Base-by-base conservation (phyloP, 1,284 basidiomycete genomes). In the Puccinia novopanici region DNA sequence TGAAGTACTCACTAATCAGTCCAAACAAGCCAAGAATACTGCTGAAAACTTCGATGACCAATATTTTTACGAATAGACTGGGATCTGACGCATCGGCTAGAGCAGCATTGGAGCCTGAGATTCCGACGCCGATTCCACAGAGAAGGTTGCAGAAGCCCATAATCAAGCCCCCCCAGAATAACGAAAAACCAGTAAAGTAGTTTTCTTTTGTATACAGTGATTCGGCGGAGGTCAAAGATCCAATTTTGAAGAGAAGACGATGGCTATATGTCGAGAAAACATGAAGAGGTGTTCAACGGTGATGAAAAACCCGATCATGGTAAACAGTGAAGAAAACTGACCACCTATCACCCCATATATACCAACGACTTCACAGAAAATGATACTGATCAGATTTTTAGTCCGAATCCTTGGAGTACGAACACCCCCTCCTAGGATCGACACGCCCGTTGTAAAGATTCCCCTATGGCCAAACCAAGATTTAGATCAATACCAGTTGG, bases 371-470 rank as follows among this genome's bases (percentile, higher is more conserved):
- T 99, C 96, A 86, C 96, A 98, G 88, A 99, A 98, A 86, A 99
- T 98, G 88, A 99, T 95, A 82, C 94, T 96, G 84, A 98, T 98
- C 86, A 99, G 87, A 86, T 99, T 99, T 89, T 99, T 99, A 52
- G 96, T 98, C 74, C 92, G 90, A 83, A 99, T 99, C 82, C 97
- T 89, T 13, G 97, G 96, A 68, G 95, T 90, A 57, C 95, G 89
- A 17, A 99, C 95, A 86, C 96, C 95, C 84, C 94, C 96, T 81
- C 96, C 96, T 30, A 99, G 89, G 83, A 99, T 96, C 40, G 93
- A 95, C 27, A 95, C 88, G 78, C 96, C 96, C 1, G 96, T 98
- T 82, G 98, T 89, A 88, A 97, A 95, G 87, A 99, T 99, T 78
- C 96, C 96, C 95, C 95, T 98, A 5, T 61, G 59, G 67, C n/a